phyloP scores from a whole-genome alignment of 192 early-diverging fungal species.

The Coemansia sp. region DNA sequence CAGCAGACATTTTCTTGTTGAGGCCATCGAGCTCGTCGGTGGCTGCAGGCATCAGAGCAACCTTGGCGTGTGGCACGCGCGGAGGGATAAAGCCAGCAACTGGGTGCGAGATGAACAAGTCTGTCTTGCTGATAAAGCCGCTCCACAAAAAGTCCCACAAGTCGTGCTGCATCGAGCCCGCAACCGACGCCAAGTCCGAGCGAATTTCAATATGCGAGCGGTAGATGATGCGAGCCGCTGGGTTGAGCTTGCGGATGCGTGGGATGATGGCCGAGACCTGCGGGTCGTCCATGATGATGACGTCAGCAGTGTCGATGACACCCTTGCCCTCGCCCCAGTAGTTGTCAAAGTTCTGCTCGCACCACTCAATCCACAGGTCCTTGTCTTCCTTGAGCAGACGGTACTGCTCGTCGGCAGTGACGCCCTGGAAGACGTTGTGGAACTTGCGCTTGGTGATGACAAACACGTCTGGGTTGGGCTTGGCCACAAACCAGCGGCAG shows the following conservation, averaged over 20 bases:
- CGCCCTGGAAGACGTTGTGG: slow-evolving; percentile 86
- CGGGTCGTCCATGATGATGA: slow-evolving; percentile 86
- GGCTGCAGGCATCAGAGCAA: slow-evolving; percentile 69
- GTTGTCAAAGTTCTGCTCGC: slow-evolving; percentile 66
- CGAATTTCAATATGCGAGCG: slow-evolving; percentile 84
- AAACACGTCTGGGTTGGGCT: slow-evolving; percentile 82
- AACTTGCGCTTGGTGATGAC: slow-evolving; percentile 87
- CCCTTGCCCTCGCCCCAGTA: slow-evolving; percentile 73
- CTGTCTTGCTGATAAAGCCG: slow-evolving; percentile 66
- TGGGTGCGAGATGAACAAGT: slow-evolving; percentile 80
- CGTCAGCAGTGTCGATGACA: slow-evolving; percentile 67
- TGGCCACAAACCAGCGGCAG: slow-evolving; percentile 74
- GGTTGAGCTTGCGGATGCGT: slow-evolving; percentile 69
- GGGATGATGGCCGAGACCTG: slow-evolving; percentile 82
- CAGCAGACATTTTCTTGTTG: slow-evolving; percentile 65
- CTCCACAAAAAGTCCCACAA: slow-evolving; percentile 77
- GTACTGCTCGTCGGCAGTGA: slow-evolving; percentile 60
- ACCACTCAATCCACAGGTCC: slow-evolving; percentile 60
- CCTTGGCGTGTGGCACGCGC: slow-evolving; percentile 63
- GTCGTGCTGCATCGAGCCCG: slow-evolving; percentile 66
- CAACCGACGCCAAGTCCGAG: slow-evolving; percentile 64
- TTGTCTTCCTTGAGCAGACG: slow-evolving; percentile 62
- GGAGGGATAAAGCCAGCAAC: slow-evolving; percentile 72
- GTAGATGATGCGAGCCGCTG: slow-evolving; percentile 70
- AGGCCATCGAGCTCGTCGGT: slow-evolving; percentile 82